These are phyloP conservation scores for Scedosporium aurantiacum DNA, from an alignment of 2,329 filamentous ascomycete species.

Conservation along the genomic window DNA sequence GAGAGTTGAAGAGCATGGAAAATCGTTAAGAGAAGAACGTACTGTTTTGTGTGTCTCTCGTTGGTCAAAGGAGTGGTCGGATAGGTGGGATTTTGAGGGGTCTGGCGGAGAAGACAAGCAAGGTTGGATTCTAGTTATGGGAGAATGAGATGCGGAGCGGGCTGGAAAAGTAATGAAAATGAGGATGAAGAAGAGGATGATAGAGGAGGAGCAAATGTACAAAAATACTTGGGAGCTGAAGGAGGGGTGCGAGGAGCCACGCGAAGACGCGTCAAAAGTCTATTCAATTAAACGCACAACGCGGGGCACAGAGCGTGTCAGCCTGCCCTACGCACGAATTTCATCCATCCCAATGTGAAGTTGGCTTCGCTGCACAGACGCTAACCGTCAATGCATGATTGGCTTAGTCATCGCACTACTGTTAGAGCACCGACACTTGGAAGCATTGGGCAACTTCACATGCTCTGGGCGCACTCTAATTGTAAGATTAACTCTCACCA, in stretches of 20 bases:
- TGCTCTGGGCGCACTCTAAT: too few relatives aligned
- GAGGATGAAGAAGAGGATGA: neutral
- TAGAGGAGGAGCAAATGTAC: neutral
- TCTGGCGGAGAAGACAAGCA: neutral
- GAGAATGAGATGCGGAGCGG: neutral
- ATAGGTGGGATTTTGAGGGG: neutral
- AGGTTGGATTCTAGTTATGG: neutral
- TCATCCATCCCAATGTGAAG: neutral
- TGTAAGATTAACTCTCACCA: too few relatives aligned
- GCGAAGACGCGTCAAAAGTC: slow-evolving; percentile 6
- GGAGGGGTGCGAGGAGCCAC: slow-evolving; percentile 1
- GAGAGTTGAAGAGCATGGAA: slow-evolving; percentile 8
- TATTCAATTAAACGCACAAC: slow-evolving; percentile 5
- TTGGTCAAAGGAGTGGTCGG: neutral
- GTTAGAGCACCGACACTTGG: too few relatives aligned
- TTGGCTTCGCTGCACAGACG: too few relatives aligned
- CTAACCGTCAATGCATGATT: too few relatives aligned
- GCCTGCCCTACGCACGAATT: neutral
- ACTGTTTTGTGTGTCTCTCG: too few relatives aligned
- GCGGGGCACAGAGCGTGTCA: slow-evolving; percentile 2
- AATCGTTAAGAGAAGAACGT: slow-evolving; percentile 21
- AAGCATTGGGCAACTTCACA: too few relatives aligned
- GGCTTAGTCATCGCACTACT: too few relatives aligned
- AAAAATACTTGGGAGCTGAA: neutral
- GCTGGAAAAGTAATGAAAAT: neutral